These are phyloP conservation scores for Geosmithia flava DNA, from an alignment of 2,329 filamentous ascomycete genomes.

Conservation along the genomic window DNA sequence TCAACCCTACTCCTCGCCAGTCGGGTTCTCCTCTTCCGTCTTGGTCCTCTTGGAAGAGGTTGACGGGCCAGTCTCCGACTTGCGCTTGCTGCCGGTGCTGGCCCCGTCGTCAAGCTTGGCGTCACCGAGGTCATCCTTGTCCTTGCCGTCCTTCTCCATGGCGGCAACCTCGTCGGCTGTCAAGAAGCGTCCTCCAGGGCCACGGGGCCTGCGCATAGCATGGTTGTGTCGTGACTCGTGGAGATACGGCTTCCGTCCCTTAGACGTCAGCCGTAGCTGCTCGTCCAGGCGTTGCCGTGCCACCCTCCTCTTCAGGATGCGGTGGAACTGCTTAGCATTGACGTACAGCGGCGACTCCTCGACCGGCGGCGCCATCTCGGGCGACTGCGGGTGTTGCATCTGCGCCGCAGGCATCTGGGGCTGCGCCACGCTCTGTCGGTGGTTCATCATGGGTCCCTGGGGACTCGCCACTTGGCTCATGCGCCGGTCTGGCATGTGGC, in stretches of 20 bases:
- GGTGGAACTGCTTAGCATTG: slow-evolving; percentile 97
- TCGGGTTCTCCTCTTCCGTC: background rate
- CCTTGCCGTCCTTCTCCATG: slow-evolving; percentile 54
- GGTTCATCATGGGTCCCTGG: slow-evolving; percentile 66
- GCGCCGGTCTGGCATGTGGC: slow-evolving; percentile 49
- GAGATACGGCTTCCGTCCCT: slow-evolving; percentile 91
- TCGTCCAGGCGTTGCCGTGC: slow-evolving; percentile 91
- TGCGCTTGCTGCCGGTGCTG: slow-evolving; percentile 42
- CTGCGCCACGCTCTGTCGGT: slow-evolving; percentile 41
- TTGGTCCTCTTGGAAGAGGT: slow-evolving; percentile 35
- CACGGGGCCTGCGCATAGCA: slow-evolving; percentile 88
- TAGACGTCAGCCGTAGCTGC: slow-evolving; percentile 79
- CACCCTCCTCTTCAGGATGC: slow-evolving; percentile 87
- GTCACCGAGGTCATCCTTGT: slow-evolving; percentile 17
- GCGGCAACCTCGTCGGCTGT: slow-evolving; percentile 92
- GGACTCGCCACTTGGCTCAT: slow-evolving; percentile 69
- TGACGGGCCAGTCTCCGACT: slow-evolving; percentile 37
- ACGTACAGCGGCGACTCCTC: slow-evolving; percentile 96
- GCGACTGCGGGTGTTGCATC: slow-evolving; percentile 61
- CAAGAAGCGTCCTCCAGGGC: slow-evolving; percentile 87
- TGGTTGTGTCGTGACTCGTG: slow-evolving; percentile 98
- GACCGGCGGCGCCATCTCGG: slow-evolving; percentile 62
- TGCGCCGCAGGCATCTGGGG: slow-evolving; percentile 51
- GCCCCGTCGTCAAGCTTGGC: slow-evolving; percentile 2
- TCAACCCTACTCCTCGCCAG: slow-evolving; percentile 1